Conservation (phyloP, 2,329 filamentous ascomycete genomes). For the Talaromyces marneffei region DNA sequence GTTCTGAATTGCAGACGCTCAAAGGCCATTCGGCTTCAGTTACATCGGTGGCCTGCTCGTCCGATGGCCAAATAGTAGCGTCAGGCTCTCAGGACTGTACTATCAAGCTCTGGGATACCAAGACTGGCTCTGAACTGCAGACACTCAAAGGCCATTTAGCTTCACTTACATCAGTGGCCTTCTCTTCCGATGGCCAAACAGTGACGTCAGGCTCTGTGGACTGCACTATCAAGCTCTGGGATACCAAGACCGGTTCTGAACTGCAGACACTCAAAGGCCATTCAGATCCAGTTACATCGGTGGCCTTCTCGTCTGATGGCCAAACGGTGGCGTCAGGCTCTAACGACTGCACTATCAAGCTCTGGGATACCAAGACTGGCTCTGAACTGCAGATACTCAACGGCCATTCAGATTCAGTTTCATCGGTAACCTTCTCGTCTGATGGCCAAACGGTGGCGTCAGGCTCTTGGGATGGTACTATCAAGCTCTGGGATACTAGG, state of each 20-base stretch:
- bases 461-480: neutral
- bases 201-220: conserved; percentile 19
- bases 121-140: conserved; percentile 15
- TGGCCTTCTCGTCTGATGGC: conserved; percentile 21
- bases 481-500: conserved; percentile 14
- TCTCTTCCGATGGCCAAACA: conserved; percentile 23
- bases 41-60: conserved; percentile 18
- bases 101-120: conserved; percentile 18
- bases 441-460: no score
- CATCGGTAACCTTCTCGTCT: no score
- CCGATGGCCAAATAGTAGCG: conserved; percentile 17
- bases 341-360: conserved; percentile 15
- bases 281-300: conserved; percentile 3
- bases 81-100: conserved; percentile 17
- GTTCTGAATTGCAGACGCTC: conserved; percentile 6
- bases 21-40: conserved; percentile 15
- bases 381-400: neutral
- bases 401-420: neutral
- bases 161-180: conserved; percentile 19
- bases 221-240: conserved; percentile 16
- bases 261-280: conserved; percentile 16
- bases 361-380: conserved; percentile 14
- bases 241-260: conserved; percentile 14
- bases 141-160: conserved; percentile 20
- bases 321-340: conserved; percentile 19